Evolutionary conservation across 1,284 basidiomycete species (phyloP).

Genomic region (Cutaneotrichosporon cyanovorans): DNA sequence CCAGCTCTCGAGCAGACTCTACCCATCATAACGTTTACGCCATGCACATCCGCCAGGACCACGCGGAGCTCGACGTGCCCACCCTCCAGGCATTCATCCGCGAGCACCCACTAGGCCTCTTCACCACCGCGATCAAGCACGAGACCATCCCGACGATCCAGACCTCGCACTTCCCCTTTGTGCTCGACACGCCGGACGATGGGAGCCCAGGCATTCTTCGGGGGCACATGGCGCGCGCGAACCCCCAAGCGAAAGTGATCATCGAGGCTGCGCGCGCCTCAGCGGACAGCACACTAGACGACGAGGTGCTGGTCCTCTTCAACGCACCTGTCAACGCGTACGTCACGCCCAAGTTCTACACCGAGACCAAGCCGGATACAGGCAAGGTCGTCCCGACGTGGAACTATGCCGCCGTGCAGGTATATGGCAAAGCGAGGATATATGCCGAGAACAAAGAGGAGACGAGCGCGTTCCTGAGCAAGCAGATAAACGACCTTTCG

Average conservation of each 20-base stretch:
- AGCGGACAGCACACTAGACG: constrained; percentile 11
- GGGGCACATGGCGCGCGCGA: constrained; percentile 44
- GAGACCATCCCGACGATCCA: constrained; percentile 40
- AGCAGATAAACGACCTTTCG: constrained; percentile 35
- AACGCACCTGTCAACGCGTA: constrained; percentile 39
- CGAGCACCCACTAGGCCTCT: constrained; percentile 45
- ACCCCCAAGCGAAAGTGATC: constrained; percentile 41
- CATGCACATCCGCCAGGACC: constrained; percentile 48
- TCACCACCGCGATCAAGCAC: constrained; percentile 45
- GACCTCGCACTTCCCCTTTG: constrained; percentile 47
- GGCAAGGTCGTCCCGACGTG: constrained; percentile 46
- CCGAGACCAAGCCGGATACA: constrained; percentile 36
- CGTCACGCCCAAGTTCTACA: constrained; percentile 43
- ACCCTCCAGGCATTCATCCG: constrained; percentile 45
- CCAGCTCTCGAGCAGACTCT: no score
- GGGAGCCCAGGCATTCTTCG: constrained; percentile 20
- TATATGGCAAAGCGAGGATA: constrained; percentile 36
- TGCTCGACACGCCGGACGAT: constrained; percentile 33
- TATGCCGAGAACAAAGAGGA: constrained; percentile 21
- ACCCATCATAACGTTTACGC: no score
- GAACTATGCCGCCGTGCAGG: constrained; percentile 45
- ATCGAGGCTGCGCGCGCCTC: constrained; percentile 13
- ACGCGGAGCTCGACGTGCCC: constrained; percentile 45
- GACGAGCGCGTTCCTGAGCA: constrained; percentile 25
- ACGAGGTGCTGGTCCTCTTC: constrained; percentile 44